phyloP scores from a whole-genome alignment of 2,329 filamentous ascomycete genomes.

The Colletotrichum noveboracense region DNA sequence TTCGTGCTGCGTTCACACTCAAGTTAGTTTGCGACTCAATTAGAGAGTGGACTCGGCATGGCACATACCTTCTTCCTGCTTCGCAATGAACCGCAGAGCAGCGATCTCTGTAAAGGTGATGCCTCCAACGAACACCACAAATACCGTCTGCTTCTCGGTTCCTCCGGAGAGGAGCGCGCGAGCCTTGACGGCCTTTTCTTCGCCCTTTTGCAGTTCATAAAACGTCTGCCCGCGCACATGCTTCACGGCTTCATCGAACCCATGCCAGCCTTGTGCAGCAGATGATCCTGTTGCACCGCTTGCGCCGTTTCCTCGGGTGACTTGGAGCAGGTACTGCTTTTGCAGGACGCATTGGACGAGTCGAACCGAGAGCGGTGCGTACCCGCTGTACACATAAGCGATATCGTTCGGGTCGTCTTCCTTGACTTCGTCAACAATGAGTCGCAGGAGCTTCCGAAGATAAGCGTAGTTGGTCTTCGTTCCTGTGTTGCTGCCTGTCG shows the following conservation, averaged over 20 bases:
- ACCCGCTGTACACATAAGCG: slow-evolving; percentile 97
- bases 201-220: slow-evolving; percentile 88
- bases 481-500: slow-evolving; percentile 64
- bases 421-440: slow-evolving; percentile 96
- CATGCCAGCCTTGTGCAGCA: slow-evolving; percentile 80
- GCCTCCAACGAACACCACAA: slow-evolving; percentile 97
- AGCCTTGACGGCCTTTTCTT: slow-evolving; percentile 90
- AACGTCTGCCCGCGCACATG: slow-evolving; percentile 89
- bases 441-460: slow-evolving; percentile 81
- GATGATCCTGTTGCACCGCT: slow-evolving; percentile 46
- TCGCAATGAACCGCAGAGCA: slow-evolving; percentile 87
- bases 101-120: slow-evolving; percentile 97
- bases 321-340: slow-evolving; percentile 79
- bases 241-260: slow-evolving; percentile 91
- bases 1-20: slow-evolving; percentile 57
- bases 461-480: slow-evolving; percentile 90
- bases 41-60: not conserved
- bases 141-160: slow-evolving; percentile 80
- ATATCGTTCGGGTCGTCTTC: slow-evolving; percentile 94
- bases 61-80: slow-evolving; percentile 72
- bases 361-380: slow-evolving; percentile 89
- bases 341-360: slow-evolving; percentile 93
- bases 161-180: slow-evolving; percentile 80
- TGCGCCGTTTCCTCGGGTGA: slow-evolving; percentile 67
- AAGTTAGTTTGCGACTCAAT: not conserved